Base-by-base conservation (phyloP, 805 yeast genomes). In the Pichia cabralensis region DNA sequence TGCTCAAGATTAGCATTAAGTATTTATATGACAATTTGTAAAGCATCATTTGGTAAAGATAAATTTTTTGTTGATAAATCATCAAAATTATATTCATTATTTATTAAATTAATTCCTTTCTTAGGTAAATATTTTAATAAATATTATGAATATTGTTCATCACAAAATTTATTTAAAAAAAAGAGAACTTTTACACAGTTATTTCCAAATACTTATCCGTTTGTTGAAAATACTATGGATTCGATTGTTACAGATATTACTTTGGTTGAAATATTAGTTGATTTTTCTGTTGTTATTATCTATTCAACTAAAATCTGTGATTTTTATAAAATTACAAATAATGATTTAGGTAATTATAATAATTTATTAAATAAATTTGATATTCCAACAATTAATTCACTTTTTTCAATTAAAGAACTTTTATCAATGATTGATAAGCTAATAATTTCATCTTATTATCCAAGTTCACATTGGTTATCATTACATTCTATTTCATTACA, bases 381-480 rank as follows among this genome's bases (percentile, higher is more conserved):
- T n/a, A 34, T 38, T 14, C 30, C 36, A 21, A 9, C 10, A 7
- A 18, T 39, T n/a, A 28, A 24, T 17, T 30, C 34, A 5, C 20
- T 10, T 21, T 30, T 26, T 9, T 24, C 40, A 5, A 18, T 37
- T 15, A 14, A 34, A 3, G 23, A 61, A 0, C 63, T 74, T 13
- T 68, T 71, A 44, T 52, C 67, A 20, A 55, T 78, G 39, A 53
- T 75, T n/a, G 12, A 23, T 13, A 19, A 12, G 8, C 9, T 42
- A 5, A 13, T 35, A 69, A 65, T 41, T 68, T 76, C 22, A 65
- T 63, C 33, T 75, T 70, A 42, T 49, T 80, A 70, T 61, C 89
- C 89, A 3, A 65, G 67, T 29, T 69, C 66, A 21, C 76, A 73
- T 45, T 85, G 95, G 95, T 55, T 83, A 6, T 78, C 92, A 0